Percentiles rank a stretch among this genome's conserved stretches.
Evolutionary conservation across 1,139 yeast genomes (phyloP).

Genomic region (Candida dubliniensis): DNA sequence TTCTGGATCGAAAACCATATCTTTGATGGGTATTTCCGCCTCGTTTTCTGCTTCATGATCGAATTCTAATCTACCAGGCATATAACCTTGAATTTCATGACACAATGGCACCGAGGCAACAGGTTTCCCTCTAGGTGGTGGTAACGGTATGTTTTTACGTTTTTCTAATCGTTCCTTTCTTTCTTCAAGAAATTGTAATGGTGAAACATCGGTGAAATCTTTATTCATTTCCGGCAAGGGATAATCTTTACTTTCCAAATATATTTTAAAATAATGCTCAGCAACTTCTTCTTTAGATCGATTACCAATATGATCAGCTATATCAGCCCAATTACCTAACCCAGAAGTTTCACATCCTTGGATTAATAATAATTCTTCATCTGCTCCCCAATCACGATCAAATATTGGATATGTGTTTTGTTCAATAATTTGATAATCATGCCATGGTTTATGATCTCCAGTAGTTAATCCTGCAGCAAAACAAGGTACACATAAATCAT

Average conservation of each 20-base stretch:
- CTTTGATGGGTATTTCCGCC: constrained; percentile 91
- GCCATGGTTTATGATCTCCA: constrained; percentile 91
- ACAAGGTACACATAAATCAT: constrained; percentile 95
- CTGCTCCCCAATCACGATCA: constrained; percentile 95
- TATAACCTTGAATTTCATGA: constrained; percentile 94
- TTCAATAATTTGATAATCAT: constrained; percentile 87
- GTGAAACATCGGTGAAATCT: constrained; percentile 60
- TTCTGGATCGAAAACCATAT: constrained; percentile 92
- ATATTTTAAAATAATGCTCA: constrained; percentile 71
- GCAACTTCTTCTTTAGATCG: constrained; percentile 90
- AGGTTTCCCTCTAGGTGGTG: constrained; percentile 80
- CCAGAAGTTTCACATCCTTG: constrained; percentile 94
- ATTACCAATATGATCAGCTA: constrained; percentile 92
- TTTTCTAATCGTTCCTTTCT: constrained; percentile 74
- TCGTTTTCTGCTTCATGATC: constrained; percentile 96
- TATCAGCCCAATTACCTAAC: constrained; percentile 95
- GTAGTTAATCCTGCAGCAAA: constrained; percentile 81
- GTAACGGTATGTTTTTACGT: constrained; percentile 63
- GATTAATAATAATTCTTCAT: constrained; percentile 82
- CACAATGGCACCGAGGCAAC: constrained; percentile 93
- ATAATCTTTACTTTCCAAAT: constrained; percentile 66
- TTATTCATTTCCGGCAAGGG: constrained; percentile 82
- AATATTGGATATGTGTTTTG: constrained; percentile 94
- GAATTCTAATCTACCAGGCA: constrained; percentile 98
- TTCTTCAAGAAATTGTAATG: constrained; percentile 66